A percentile compares a stretch with the other conserved stretches of the same genome.
Evolutionary conservation across 2,329 filamentous ascomycete genomes (phyloP).

Genomic region (Cytospora leucostoma): DNA sequence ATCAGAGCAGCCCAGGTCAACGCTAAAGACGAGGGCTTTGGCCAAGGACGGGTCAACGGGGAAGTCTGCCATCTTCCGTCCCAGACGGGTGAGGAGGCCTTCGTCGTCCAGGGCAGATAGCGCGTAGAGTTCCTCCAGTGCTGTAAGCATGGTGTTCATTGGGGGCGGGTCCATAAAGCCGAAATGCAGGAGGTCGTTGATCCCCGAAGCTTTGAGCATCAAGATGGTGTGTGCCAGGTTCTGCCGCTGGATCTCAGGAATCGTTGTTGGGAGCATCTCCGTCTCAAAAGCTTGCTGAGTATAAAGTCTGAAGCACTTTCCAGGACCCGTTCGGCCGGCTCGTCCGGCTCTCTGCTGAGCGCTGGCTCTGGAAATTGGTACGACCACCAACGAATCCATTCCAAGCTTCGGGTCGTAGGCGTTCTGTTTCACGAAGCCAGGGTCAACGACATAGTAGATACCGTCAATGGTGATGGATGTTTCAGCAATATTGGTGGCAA

Average conservation of each 20-base stretch:
- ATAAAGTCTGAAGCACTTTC: constrained; percentile 93
- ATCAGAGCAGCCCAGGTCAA: constrained; percentile 86
- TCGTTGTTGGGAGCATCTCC: constrained; percentile 94
- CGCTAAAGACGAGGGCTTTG: constrained; percentile 85
- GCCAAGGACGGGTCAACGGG: constrained; percentile 94
- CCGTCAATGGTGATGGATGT: constrained; percentile 98
- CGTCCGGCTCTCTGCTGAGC: constrained; percentile 92
- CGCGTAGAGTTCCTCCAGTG: constrained; percentile 91
- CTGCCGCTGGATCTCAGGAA: constrained; percentile 94
- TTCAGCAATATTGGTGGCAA: constrained; percentile 97
- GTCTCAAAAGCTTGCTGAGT: constrained; percentile 94
- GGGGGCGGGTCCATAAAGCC: constrained; percentile 99
- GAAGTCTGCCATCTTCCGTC: constrained; percentile 97
- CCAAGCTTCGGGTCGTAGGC: constrained; percentile 96
- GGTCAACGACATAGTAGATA: constrained; percentile 96
- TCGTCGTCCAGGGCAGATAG: constrained; percentile 92
- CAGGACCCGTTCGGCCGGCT: constrained; percentile 90
- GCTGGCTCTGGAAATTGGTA: constrained; percentile 94
- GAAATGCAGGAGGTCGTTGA: constrained; percentile 95
- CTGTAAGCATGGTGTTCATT: constrained; percentile 96
- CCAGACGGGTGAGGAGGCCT: constrained; percentile 85
- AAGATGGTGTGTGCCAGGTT: constrained; percentile 92
- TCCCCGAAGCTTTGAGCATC: constrained; percentile 98
- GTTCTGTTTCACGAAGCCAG: constrained; percentile 97
- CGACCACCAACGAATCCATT: constrained; percentile 95